A percentile compares a stretch with the other conserved stretches of the same genome.
These are phyloP conservation scores for Sophora flavescens DNA, from an alignment of 306 rosid genomes.

Conservation along the genomic window DNA sequence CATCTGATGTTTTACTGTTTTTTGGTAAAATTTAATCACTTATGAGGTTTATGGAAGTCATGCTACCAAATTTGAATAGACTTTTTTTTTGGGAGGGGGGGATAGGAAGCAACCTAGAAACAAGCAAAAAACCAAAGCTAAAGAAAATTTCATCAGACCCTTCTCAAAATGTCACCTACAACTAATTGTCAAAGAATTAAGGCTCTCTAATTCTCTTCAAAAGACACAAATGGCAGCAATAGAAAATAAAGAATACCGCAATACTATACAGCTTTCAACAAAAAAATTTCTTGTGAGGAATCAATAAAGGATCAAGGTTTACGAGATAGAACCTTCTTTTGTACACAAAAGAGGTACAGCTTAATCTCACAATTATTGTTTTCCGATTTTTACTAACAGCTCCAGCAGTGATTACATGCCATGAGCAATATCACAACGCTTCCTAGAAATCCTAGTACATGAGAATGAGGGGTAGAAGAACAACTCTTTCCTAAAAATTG, in stretches of 20 bases:
- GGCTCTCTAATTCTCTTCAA: background rate
- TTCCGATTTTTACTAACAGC: constrained; percentile 10
- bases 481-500: background rate
- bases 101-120: background rate
- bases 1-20: background rate
- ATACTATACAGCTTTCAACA: background rate
- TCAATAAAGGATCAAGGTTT: background rate
- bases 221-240: background rate
- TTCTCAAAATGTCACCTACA: background rate
- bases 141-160: constrained; percentile 6
- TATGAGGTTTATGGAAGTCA: background rate
- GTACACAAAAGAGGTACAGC: background rate
- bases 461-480: background rate
- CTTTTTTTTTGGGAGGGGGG: background rate
- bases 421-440: background rate
- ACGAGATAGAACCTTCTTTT: constrained; percentile 1
- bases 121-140: background rate
- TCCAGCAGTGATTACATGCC: constrained; percentile 2
- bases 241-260: background rate
- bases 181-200: background rate
- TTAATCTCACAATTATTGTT: background rate
- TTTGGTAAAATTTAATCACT: background rate
- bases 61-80: background rate
- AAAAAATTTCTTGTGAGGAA: background rate
- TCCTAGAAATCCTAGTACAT: constrained; percentile 16